A percentile compares a stretch with the other conserved stretches of the same genome.
Conservation (phyloP, 805 yeast genomes). For the Lipomyces oligophaga region DNA sequence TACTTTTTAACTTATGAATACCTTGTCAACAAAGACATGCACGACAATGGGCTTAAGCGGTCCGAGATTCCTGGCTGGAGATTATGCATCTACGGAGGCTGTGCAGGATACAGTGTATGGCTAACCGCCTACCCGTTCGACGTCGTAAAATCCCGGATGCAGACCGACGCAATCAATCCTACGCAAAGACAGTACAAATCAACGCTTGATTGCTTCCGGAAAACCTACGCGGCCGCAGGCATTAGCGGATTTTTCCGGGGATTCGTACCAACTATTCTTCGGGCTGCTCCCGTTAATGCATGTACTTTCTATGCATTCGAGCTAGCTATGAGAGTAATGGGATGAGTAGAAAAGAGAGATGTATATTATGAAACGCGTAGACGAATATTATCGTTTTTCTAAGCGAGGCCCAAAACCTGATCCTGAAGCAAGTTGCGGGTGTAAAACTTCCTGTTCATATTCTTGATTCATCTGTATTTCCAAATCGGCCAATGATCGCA, state of each 20-base stretch:
- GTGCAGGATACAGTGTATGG: slow-evolving; percentile 86
- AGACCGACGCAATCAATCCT: slow-evolving; percentile 62
- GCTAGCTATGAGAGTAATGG: slow-evolving; percentile 63
- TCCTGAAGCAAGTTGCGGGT: neutral
- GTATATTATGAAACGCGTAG: neutral
- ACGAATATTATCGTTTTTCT: no score
- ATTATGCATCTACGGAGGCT: slow-evolving; percentile 81
- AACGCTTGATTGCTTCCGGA: slow-evolving; percentile 55
- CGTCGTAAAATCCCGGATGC: slow-evolving; percentile 85
- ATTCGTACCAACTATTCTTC: slow-evolving; percentile 81
- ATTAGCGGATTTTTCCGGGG: slow-evolving; percentile 82
- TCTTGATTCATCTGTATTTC: slow-evolving; percentile 2
- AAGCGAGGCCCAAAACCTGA: no score
- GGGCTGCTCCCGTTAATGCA: slow-evolving; percentile 98
- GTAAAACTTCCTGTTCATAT: neutral
- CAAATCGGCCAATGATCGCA: neutral
- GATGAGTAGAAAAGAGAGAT: slow-evolving; percentile 5
- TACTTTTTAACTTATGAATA: slow-evolving; percentile 92
- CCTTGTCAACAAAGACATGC: slow-evolving; percentile 62
- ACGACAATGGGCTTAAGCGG: slow-evolving; percentile 46
- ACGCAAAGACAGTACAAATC: slow-evolving; percentile 56
- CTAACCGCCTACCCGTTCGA: slow-evolving; percentile 79
- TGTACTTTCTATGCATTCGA: slow-evolving; percentile 95
- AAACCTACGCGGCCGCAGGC: slow-evolving; percentile 58
- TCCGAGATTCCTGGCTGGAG: slow-evolving; percentile 83